Conservation (phyloP, 306 rosid species). For the Trifolium fragiferum region DNA sequence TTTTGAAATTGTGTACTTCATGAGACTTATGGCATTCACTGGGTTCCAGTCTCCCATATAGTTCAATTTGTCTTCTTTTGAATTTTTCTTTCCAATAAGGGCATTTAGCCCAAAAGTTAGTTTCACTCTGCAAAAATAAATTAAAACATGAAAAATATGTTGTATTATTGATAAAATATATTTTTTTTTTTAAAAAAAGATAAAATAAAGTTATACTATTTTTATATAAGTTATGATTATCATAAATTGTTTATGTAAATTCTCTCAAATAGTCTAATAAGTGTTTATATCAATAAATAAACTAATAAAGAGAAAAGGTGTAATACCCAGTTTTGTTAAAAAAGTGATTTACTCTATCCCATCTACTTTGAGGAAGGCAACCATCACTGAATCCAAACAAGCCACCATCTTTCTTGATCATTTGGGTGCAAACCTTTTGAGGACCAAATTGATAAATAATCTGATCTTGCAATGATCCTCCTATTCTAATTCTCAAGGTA, state of each 20-base stretch:
- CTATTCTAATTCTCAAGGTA: constrained; percentile 65
- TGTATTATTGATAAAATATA: background rate
- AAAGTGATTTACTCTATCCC: constrained; percentile 58
- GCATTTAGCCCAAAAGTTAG: constrained; percentile 69
- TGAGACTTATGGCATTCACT: constrained; percentile 54
- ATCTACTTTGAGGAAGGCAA: constrained; percentile 52
- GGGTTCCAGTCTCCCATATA: constrained; percentile 64
- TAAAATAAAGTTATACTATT: too few species aligned
- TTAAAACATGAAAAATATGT: background rate
- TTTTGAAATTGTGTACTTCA: constrained; percentile 56
- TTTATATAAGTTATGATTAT: too few species aligned
- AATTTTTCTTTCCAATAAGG: constrained; percentile 50
- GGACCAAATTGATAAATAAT: constrained; percentile 58
- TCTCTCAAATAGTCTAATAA: too few species aligned
- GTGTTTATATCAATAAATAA: too few species aligned
- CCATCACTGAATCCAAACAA: constrained; percentile 63
- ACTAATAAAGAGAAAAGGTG: background rate
- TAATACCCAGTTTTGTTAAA: constrained; percentile 49
- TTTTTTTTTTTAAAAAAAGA: too few species aligned
- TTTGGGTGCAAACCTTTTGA: constrained; percentile 29
- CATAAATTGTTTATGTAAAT: too few species aligned
- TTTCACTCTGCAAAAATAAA: constrained; percentile 46
- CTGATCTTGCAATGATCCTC: constrained; percentile 75
- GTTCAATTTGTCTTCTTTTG: constrained; percentile 36
- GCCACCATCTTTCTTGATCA: constrained; percentile 38